These are phyloP conservation scores for Pseudophaeomoniella oleicola DNA, from an alignment of 2,329 filamentous ascomycete species.

Conservation along the genomic window DNA sequence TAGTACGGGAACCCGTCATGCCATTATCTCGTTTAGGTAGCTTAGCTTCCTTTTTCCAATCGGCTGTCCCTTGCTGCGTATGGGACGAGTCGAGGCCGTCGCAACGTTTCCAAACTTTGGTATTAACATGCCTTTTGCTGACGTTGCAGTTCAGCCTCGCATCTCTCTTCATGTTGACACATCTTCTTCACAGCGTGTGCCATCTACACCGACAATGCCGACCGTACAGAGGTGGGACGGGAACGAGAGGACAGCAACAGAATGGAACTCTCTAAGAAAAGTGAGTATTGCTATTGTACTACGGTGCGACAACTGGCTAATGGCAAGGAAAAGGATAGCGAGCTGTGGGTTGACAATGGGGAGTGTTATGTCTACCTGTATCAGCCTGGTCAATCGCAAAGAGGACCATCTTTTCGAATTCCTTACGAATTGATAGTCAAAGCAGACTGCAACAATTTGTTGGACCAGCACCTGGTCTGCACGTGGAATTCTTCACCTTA, in stretches of 20 bases:
- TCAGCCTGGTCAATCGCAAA: conserved; percentile 46
- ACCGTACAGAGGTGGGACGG: conserved; percentile 22
- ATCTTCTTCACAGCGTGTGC: not conserved
- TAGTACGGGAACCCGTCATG: too few species aligned
- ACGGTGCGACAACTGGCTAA: not conserved
- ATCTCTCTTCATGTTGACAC: not conserved
- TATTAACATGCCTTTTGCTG: not conserved
- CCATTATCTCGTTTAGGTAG: too few species aligned
- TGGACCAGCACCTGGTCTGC: conserved; percentile 23
- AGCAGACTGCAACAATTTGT: conserved; percentile 43
- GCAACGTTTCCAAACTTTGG: not conserved
- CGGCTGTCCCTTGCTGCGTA: too few species aligned
- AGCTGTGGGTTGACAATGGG: conserved; percentile 53
- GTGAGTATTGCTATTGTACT: conserved; percentile 17
- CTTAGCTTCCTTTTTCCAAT: too few species aligned
- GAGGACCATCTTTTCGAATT: conserved; percentile 54
- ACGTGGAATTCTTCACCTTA: conserved; percentile 27
- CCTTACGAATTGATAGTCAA: conserved; percentile 42
- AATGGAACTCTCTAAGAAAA: conserved; percentile 31
- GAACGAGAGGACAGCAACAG: conserved; percentile 13
- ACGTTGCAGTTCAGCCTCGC: not conserved
- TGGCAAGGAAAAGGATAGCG: conserved; percentile 42
- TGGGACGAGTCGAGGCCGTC: too few species aligned
- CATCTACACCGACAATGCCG: not conserved
- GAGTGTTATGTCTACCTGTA: conserved; percentile 60